Evolutionary conservation across 306 rosid species (phyloP), one percentile per base, ranked within the genome.

Genomic region (Hylodesmum podocarpum): DNA sequence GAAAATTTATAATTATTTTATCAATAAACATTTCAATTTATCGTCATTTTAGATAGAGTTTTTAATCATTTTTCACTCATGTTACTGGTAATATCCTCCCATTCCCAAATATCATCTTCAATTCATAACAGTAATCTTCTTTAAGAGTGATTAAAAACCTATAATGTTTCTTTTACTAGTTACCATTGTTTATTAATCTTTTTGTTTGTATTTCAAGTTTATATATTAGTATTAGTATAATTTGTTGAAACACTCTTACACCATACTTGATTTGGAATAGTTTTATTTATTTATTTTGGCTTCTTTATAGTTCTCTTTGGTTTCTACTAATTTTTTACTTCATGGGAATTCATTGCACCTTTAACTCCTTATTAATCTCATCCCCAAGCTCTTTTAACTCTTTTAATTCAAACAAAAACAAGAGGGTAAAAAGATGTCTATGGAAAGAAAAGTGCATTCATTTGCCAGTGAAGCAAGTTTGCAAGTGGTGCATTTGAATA

Each of bases 401-500:
- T 55, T 12, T 4, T 1, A 14, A 1, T 15, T 41, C 43, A 64
- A 36, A 65, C 15, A 10, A 59, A 44, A 50, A 59, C 27, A 27
- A 27, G 0, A 8, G 55, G 50, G 24, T 4, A 41, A 73, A 66
- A 39, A 39, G 4, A 40, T 53, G 8, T 13, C 36, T 7, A 76
- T 34, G 39, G 59, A 69, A 75, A 77, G 39, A 6, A 68, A 66
- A 65, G 34, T n/a, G n/a, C n/a, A n/a, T 71, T 44, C 57, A 75
- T 77, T 77, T 79, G 27, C 71, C 43, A 43, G 71, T 44, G 21
- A 40, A 49, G 39, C 33, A 47, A 83, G 66, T 68, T 74, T 82
- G 82, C 36, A 81, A 76, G 81, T 79, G 74, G 57, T 80, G 80
- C 46, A 80, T 86, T 63, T 79, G 72, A 91, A 87, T 84, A 89